These are phyloP conservation scores for Trichocomaceae sp. DNA, from an alignment of 2,329 filamentous ascomycete genomes.

Conservation along the genomic window DNA sequence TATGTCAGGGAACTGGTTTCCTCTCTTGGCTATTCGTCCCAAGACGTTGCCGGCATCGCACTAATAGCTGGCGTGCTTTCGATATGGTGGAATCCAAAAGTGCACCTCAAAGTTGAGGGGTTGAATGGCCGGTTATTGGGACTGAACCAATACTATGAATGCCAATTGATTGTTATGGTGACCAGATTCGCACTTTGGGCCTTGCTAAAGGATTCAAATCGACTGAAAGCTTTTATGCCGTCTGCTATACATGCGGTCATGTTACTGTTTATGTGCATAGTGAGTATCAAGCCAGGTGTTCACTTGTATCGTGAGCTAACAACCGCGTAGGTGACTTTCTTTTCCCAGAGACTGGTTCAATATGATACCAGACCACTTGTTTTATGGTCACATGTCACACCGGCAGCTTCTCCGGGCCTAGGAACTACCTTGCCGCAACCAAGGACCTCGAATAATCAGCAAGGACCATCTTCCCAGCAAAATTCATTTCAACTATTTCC, in stretches of 20 bases:
- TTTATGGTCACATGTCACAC: constrained; percentile 34
- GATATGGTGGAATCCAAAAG: constrained; percentile 46
- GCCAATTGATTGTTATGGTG: constrained; percentile 41
- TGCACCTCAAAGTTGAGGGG: constrained; percentile 39
- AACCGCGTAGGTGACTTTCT: constrained; percentile 27
- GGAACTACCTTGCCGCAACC: background rate
- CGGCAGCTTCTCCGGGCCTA: constrained; percentile 17
- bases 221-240: constrained; percentile 24
- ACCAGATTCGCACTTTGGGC: constrained; percentile 40
- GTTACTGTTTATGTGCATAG: constrained; percentile 34
- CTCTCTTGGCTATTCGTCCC: constrained; percentile 20
- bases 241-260: constrained; percentile 36
- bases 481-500: constrained; percentile 29
- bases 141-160: constrained; percentile 41
- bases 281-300: constrained; percentile 17
- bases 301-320: background rate
- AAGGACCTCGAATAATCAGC: background rate
- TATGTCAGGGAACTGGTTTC: constrained; percentile 18
- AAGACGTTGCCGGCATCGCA: constrained; percentile 28
- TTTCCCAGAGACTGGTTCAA: constrained; percentile 33
- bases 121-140: constrained; percentile 36
- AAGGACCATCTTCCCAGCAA: background rate
- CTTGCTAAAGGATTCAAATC: constrained; percentile 35
- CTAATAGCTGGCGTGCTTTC: constrained; percentile 39
- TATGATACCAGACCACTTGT: constrained; percentile 39